Base-by-base conservation (phyloP, 2,329 filamentous ascomycete genomes). In the Pestalotiopsis sp. region DNA sequence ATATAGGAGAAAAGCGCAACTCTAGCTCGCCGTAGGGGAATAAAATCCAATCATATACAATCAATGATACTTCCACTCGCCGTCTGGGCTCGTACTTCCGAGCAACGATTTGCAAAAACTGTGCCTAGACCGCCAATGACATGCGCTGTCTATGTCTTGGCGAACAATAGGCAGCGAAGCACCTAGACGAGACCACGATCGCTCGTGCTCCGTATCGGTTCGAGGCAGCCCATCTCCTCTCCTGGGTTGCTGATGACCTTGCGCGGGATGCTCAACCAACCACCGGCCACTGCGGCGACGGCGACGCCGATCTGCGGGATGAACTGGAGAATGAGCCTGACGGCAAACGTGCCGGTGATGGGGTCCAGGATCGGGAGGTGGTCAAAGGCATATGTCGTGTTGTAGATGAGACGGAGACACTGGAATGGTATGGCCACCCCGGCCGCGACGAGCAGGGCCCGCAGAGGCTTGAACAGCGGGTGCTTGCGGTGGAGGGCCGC, bases 341-440 rank as follows among this genome's bases (percentile, higher is more conserved):
- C 38, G 60, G 60, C 60, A 36, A 63, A 63, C 6, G 60, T 27
- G 1, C 60, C 60, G 1, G 36, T 63, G 2, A 63, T 63, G 27
- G 60, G 60, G 27, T 63, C 60, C 38, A 63, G 60, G 17, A 40
- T 23, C 9, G 60, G 14, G 27, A 40, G 20, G n/a, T 63, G 60
- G 60, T 63, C 31, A n/a, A 63, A 63, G n/a, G 60, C 60, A 23
- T 63, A 63, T 1, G 38, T 40, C 3, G 60, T 63, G 60, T 63
- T 63, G 36, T 63, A 63, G 4, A 36, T 36, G 11, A 63, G 60
- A 3, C 60, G 31, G 14, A 63, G 20, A 13, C 23, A 36, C 20
- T 63, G 60, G n/a, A 63, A 63, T 9, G 60, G 60, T 11, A 63
- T 63, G 20, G 31, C 60, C 9, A 41, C 60, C 17, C 25, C 60